Conservation (phyloP, 139 green algal genomes). For the Micromonas pusilla region DNA sequence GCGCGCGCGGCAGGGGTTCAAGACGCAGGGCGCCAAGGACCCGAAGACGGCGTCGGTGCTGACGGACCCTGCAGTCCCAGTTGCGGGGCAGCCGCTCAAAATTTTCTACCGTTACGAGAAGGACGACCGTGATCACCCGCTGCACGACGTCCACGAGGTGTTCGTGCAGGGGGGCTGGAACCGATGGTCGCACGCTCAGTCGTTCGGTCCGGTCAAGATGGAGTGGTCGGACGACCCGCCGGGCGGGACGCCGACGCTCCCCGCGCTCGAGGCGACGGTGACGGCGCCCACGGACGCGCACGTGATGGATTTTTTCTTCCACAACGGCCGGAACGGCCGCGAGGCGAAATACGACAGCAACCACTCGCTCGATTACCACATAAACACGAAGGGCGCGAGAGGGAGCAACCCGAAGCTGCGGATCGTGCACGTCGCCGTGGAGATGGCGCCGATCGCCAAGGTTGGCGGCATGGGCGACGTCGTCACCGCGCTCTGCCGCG, state of each 20-base stretch:
- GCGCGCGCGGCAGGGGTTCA: not conserved
- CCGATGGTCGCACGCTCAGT: conserved; percentile 7
- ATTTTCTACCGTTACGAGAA: conserved; percentile 28
- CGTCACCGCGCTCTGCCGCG: conserved; percentile 42
- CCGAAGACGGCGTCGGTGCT: not conserved
- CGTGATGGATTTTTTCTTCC: conserved; percentile 82
- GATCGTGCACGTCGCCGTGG: conserved; percentile 36
- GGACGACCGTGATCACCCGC: not conserved
- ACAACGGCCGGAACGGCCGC: conserved; percentile 39
- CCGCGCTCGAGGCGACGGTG: not conserved
- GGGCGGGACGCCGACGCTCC: not conserved
- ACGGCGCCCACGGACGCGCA: conserved; percentile 43
- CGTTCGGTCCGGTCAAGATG: not conserved
- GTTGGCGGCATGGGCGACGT: conserved; percentile 53
- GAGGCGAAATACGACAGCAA: conserved; percentile 19
- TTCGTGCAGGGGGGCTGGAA: conserved; percentile 28
- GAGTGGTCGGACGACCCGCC: not conserved
- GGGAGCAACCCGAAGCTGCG: conserved; percentile 8
- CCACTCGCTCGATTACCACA: conserved; percentile 29
- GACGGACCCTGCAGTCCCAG: conserved; percentile 12
- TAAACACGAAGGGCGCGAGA: conserved; percentile 5
- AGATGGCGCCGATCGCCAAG: conserved; percentile 42
- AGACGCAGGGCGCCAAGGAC: not conserved
- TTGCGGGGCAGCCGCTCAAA: conserved; percentile 15
- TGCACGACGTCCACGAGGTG: not conserved